Percentiles rank a stretch among this genome's conserved stretches.
phyloP scores from a whole-genome alignment of 2,329 filamentous ascomycete species.

The Penicillium sp. region DNA sequence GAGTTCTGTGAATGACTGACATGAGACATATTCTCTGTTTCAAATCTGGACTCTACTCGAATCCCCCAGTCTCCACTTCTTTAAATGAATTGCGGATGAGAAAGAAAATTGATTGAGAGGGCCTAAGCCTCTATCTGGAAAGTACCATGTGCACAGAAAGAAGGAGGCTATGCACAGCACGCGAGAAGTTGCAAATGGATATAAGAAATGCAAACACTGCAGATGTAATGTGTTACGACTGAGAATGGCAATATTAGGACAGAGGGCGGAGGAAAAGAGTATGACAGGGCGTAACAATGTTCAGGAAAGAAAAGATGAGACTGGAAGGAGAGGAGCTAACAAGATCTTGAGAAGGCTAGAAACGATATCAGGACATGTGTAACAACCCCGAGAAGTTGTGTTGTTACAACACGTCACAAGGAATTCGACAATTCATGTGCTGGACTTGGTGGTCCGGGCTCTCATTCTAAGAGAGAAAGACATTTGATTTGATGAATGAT shows the following conservation, averaged over 20 bases:
- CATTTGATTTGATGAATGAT: not conserved
- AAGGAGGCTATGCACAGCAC: not conserved
- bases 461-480: not conserved
- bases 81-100: not conserved
- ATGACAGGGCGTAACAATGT: not conserved
- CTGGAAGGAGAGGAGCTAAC: not conserved
- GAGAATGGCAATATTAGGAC: not conserved
- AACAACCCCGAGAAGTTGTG: not conserved
- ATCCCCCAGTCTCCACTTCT: not conserved
- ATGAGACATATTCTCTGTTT: no score
- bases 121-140: not conserved
- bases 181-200: not conserved
- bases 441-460: not conserved
- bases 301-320: not conserved
- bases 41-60: not conserved
- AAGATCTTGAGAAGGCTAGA: not conserved
- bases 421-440: not conserved
- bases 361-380: not conserved
- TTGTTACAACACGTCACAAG: not conserved
- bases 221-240: not conserved
- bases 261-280: not conserved
- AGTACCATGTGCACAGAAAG: not conserved
- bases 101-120: not conserved
- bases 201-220: not conserved
- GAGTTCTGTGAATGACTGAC: no score